A percentile compares a stretch with the other conserved stretches of the same genome.
phyloP scores from a whole-genome alignment of 2,329 filamentous ascomycete genomes.

The Arthrobotrys sinensis region DNA sequence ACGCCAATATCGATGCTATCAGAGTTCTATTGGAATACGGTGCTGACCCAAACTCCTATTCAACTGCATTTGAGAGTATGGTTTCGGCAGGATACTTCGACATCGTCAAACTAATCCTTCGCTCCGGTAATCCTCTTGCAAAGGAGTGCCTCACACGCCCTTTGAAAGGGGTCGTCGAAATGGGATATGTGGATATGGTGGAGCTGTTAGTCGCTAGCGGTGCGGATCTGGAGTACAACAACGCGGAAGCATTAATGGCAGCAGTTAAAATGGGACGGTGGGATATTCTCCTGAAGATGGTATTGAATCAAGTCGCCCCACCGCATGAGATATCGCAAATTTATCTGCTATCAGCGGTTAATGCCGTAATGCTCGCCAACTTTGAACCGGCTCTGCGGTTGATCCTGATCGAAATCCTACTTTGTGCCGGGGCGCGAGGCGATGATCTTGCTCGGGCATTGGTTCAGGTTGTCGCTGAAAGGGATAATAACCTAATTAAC shows the following conservation, averaged over 20 bases:
- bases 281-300: constrained; percentile 52
- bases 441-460: constrained; percentile 41
- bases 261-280: constrained; percentile 39
- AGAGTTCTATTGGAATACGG: constrained; percentile 49
- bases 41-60: constrained; percentile 50
- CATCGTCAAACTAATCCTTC: constrained; percentile 45
- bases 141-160: constrained; percentile 36
- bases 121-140: constrained; percentile 29
- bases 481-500: constrained; percentile 50
- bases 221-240: constrained; percentile 54
- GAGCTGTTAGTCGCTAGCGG: constrained; percentile 50
- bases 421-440: constrained; percentile 48
- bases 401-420: constrained; percentile 51
- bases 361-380: constrained; percentile 25
- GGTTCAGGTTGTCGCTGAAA: constrained; percentile 38
- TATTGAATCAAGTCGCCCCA: constrained; percentile 40
- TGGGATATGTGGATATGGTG: constrained; percentile 36
- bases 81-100: constrained; percentile 32
- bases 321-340: constrained; percentile 43
- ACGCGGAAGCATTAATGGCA: constrained; percentile 38
- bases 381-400: constrained; percentile 38
- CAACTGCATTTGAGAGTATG: constrained; percentile 40
- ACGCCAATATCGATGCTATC: constrained; percentile 35
- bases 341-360: constrained; percentile 39
- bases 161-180: constrained; percentile 32